phyloP scores from a whole-genome alignment of 441 rosid genomes.

The Dalechampia spathulata region DNA sequence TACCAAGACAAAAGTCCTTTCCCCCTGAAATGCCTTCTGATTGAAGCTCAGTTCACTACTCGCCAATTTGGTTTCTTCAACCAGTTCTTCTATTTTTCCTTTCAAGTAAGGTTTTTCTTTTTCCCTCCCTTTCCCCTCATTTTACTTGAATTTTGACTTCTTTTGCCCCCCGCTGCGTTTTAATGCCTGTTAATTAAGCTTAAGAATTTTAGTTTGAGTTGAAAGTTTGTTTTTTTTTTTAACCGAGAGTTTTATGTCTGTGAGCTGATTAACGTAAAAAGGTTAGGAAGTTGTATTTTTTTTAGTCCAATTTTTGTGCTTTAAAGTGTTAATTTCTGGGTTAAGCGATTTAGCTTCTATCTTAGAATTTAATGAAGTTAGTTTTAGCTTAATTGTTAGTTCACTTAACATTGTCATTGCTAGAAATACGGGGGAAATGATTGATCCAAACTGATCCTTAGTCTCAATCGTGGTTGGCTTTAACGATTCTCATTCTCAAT shows the following conservation, averaged over 20 bases:
- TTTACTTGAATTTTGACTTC: too few relatives aligned
- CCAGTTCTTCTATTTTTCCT: background rate
- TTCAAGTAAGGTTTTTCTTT: background rate
- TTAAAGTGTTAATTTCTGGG: background rate
- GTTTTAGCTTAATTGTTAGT: background rate
- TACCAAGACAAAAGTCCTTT: constrained; percentile 4
- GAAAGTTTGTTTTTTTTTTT: too few relatives aligned
- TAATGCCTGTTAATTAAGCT: constrained; percentile 10
- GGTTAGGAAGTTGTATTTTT: too few relatives aligned
- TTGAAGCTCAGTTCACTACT: background rate
- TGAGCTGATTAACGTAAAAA: background rate
- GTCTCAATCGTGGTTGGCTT: too few relatives aligned
- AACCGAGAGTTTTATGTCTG: too few relatives aligned
- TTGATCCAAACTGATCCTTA: too few relatives aligned
- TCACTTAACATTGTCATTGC: background rate
- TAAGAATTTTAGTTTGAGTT: too few relatives aligned
- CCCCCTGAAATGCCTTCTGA: background rate
- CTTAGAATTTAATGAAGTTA: background rate
- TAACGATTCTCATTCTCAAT: too few relatives aligned
- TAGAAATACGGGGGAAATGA: too few relatives aligned
- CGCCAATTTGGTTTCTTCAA: background rate
- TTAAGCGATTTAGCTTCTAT: background rate
- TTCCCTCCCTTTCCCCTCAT: background rate
- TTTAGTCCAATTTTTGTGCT: background rate
- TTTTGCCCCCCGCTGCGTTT: too few relatives aligned